Evolutionary conservation across 495 filamentous ascomycete genomes (phyloP).

Genomic region (Annulohypoxylon maeteangense): DNA sequence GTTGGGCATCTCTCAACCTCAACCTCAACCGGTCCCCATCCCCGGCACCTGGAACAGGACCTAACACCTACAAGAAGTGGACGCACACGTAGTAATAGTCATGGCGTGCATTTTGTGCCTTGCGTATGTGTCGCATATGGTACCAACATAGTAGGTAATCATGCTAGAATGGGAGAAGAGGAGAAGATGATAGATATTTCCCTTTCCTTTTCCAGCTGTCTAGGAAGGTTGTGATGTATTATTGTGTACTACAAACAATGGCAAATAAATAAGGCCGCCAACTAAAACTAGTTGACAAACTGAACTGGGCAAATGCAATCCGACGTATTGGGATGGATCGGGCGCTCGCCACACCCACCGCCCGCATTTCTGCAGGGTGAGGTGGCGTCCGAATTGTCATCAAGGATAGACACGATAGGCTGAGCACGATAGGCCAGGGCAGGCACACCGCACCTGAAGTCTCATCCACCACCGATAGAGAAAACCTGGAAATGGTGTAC

Average conservation of each 20-base stretch:
- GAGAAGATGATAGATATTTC: constrained; percentile 7
- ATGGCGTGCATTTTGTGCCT: constrained; percentile 1
- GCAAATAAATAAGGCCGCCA: constrained; percentile 13
- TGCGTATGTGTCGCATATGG: constrained; percentile 15
- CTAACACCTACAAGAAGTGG: not conserved
- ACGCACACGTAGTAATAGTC: constrained; percentile 1
- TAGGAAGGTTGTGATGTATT: not conserved
- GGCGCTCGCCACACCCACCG: constrained; percentile 35
- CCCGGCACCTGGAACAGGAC: not conserved
- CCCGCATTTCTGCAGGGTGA: constrained; percentile 38
- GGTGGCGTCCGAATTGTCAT: constrained; percentile 39
- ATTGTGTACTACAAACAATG: constrained; percentile 15
- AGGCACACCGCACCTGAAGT: not conserved
- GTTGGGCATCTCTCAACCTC: not conserved
- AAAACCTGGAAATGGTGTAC: not conserved
- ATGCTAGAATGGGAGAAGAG: constrained; percentile 9
- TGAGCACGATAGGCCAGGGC: not conserved
- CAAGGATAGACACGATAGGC: constrained; percentile 15
- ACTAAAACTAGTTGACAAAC: constrained; percentile 24
- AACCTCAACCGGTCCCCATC: not conserved
- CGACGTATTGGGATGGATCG: constrained; percentile 32
- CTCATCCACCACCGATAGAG: not conserved
- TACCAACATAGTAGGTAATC: not conserved
- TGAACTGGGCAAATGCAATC: constrained; percentile 32
- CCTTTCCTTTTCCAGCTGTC: constrained; percentile 26